Conservation (phyloP, 2,329 filamentous ascomycete species). For the Coniosporium tulheliwenetii region DNA sequence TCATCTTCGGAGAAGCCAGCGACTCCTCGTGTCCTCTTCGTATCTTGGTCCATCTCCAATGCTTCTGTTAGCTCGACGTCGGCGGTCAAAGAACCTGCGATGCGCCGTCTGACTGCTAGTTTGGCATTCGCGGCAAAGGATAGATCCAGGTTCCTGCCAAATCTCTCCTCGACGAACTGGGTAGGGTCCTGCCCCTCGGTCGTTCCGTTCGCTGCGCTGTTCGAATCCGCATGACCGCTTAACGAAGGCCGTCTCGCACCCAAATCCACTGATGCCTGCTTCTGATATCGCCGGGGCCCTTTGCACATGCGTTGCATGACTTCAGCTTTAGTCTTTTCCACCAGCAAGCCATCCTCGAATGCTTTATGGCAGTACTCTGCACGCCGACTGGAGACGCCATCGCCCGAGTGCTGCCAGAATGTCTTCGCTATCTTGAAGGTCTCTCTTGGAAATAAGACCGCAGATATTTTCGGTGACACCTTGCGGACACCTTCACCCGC, state of each 20-base stretch:
- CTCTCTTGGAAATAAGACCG: conserved; percentile 53
- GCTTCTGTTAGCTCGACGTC: conserved; percentile 52
- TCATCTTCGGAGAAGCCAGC: conserved; percentile 65
- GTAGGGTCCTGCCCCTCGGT: conserved; percentile 47
- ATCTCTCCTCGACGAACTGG: conserved; percentile 83
- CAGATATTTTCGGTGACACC: conserved; percentile 28
- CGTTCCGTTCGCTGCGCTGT: conserved; percentile 9
- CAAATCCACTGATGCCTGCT: conserved; percentile 36
- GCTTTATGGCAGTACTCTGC: conserved; percentile 77
- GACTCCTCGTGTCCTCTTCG: conserved; percentile 25
- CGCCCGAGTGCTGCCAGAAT: conserved; percentile 94
- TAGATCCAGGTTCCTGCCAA: conserved; percentile 76
- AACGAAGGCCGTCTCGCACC: background rate
- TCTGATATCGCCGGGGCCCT: conserved; percentile 70
- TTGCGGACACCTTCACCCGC: conserved; percentile 28
- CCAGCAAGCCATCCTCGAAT: conserved; percentile 52
- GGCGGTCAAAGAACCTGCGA: conserved; percentile 68
- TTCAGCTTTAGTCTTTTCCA: conserved; percentile 27
- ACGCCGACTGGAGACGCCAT: conserved; percentile 78
- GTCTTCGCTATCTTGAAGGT: conserved; percentile 65
- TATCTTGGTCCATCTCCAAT: conserved; percentile 30
- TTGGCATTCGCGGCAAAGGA: conserved; percentile 69
- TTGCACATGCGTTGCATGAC: conserved; percentile 34
- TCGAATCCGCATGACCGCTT: conserved; percentile 5
- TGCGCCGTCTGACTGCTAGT: conserved; percentile 69